phyloP scores from a whole-genome alignment of 2,329 filamentous ascomycete genomes.

The Sordariomycetes sp. region DNA sequence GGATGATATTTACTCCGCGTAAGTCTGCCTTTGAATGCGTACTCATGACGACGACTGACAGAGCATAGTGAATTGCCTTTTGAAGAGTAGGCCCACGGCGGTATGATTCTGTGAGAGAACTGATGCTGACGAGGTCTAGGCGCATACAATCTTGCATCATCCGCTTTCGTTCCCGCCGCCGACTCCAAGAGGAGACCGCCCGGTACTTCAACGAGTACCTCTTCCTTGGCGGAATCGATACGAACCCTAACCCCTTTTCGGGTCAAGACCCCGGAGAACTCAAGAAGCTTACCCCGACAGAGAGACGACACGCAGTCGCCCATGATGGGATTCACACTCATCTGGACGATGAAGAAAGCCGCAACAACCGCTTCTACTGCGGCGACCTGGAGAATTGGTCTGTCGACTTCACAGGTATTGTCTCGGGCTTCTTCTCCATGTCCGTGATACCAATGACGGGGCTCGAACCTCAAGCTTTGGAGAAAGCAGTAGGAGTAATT shows the following conservation, averaged over 20 bases:
- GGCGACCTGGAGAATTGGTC: conserved; percentile 51
- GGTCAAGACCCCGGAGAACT: conserved; percentile 49
- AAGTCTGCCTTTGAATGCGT: conserved; percentile 20
- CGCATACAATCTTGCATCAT: conserved; percentile 82
- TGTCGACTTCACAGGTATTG: conserved; percentile 74
- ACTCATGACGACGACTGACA: conserved; percentile 10
- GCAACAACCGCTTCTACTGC: conserved; percentile 37
- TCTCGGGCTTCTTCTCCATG: conserved; percentile 67
- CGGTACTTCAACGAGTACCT: conserved; percentile 73
- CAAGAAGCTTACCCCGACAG: conserved; percentile 42
- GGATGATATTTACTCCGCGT: conserved; percentile 56
- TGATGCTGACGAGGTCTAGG: conserved; percentile 24
- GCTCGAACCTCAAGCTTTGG: conserved; percentile 44
- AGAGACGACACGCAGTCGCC: conserved; percentile 56
- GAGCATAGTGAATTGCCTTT: conserved; percentile 39
- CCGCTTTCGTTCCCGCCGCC: conserved; percentile 69
- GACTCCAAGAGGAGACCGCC: conserved; percentile 53
- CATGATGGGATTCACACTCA: conserved; percentile 43
- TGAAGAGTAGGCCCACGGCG: conserved; percentile 34
- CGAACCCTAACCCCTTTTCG: conserved; percentile 42
- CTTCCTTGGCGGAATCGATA: conserved; percentile 70
- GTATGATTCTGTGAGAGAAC: neutral
- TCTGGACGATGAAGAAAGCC: conserved; percentile 25
- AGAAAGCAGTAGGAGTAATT: conserved; percentile 55
- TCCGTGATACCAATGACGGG: conserved; percentile 44